A percentile compares a stretch with the other conserved stretches of the same genome.
phyloP scores from a whole-genome alignment of 176 grass and related monocot genomes.

The Eragrostis curvula region DNA sequence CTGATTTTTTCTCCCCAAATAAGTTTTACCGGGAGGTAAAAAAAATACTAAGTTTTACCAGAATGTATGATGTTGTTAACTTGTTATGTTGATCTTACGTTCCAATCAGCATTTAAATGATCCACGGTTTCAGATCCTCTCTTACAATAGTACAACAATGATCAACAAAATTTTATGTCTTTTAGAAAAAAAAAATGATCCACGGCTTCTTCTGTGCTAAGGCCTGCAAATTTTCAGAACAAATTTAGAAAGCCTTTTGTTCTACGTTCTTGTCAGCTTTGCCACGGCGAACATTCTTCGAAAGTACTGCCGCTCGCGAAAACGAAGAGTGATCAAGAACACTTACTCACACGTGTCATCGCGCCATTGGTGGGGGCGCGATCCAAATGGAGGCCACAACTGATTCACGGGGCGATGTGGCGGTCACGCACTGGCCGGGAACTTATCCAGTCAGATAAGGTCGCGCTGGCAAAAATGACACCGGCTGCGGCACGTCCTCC shows the following conservation, averaged over 20 bases:
- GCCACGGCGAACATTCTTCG: background rate
- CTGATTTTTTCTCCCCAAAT: background rate
- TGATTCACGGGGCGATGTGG: slow-evolving; percentile 44
- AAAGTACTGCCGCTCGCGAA: background rate
- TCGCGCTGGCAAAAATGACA: background rate
- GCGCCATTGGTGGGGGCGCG: slow-evolving; percentile 15
- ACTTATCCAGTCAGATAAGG: slow-evolving; percentile 88
- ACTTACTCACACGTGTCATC: slow-evolving; percentile 28
- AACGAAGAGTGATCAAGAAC: background rate
- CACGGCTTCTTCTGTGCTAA: no score
- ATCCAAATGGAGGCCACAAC: slow-evolving; percentile 48
- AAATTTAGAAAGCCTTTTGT: background rate
- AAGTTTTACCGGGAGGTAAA: no score
- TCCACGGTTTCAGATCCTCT: background rate
- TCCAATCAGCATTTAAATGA: background rate
- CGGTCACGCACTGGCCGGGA: slow-evolving; percentile 43
- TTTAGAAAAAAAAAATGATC: no score
- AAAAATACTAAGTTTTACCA: no score
- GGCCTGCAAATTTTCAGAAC: no score
- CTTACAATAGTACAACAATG: no score
- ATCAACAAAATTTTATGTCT: no score
- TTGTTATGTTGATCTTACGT: background rate
- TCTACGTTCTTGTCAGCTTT: background rate
- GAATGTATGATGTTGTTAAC: background rate
- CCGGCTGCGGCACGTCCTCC: slow-evolving; percentile 29